Evolutionary conservation across 495 filamentous ascomycete species (phyloP).

Genomic region (Clavariopsis aquatica): DNA sequence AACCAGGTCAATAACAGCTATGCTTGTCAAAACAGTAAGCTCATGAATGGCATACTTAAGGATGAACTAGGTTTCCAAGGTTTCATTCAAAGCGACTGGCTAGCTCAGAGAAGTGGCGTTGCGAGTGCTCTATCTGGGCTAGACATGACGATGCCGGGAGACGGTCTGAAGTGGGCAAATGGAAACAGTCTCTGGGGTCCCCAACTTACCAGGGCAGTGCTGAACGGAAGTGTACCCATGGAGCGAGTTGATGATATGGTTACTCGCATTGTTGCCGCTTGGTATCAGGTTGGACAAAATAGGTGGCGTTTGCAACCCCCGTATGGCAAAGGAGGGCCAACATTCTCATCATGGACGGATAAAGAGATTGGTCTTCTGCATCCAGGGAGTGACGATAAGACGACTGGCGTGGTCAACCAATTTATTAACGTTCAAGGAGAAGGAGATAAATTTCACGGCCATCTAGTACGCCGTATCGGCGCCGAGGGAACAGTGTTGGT

Average conservation of each 20-base stretch:
- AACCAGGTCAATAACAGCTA: slow-evolving; percentile 91
- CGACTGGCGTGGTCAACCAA: slow-evolving; percentile 69
- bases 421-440: slow-evolving; percentile 69
- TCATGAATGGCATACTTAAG: slow-evolving; percentile 89
- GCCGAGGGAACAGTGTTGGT: slow-evolving; percentile 83
- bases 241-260: slow-evolving; percentile 91
- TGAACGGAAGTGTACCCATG: slow-evolving; percentile 83
- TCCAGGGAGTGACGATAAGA: slow-evolving; percentile 61
- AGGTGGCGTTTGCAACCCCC: slow-evolving; percentile 56
- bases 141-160: slow-evolving; percentile 96
- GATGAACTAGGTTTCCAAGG: slow-evolving; percentile 95
- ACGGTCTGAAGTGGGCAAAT: slow-evolving; percentile 74
- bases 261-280: slow-evolving; percentile 83
- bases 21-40: slow-evolving; percentile 86
- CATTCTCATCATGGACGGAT: slow-evolving; percentile 89
- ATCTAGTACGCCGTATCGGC: slow-evolving; percentile 70
- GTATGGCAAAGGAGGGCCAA: slow-evolving; percentile 70
- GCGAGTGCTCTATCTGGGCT: slow-evolving; percentile 78
- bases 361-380: slow-evolving; percentile 66
- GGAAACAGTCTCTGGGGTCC: slow-evolving; percentile 80
- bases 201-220: slow-evolving; percentile 70
- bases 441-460: slow-evolving; percentile 64
- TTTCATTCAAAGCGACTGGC: slow-evolving; percentile 91
- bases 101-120: slow-evolving; percentile 82
- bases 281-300: slow-evolving; percentile 83